A percentile compares a stretch with the other conserved stretches of the same genome.
phyloP scores from a whole-genome alignment of 2,329 filamentous ascomycete genomes.

The Cercospora beticola region DNA sequence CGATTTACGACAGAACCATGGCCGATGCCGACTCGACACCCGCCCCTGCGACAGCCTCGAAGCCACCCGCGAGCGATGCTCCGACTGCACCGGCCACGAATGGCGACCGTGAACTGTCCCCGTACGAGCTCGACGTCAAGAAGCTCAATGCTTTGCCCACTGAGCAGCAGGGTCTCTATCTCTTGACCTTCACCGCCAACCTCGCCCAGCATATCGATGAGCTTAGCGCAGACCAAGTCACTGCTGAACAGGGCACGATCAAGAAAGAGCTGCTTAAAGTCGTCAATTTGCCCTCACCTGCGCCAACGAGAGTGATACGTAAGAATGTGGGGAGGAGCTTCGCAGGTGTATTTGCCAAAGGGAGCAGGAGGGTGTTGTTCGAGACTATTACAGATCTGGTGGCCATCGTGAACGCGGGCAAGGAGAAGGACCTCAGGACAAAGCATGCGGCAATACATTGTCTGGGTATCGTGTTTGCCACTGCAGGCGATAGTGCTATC shows the following conservation, averaged over 20 bases:
- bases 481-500: conserved; percentile 92
- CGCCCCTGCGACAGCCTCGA: conserved; percentile 3
- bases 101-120: conserved; percentile 17
- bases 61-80: conserved; percentile 2
- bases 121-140: conserved; percentile 71
- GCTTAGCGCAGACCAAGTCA: conserved; percentile 76
- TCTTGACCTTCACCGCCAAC: conserved; percentile 83
- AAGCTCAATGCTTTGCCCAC: conserved; percentile 87
- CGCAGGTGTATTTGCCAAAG: conserved; percentile 75
- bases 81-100: conserved; percentile 17
- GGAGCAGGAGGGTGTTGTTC: conserved; percentile 87
- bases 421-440: conserved; percentile 75
- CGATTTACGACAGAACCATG: conserved; percentile 11
- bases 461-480: conserved; percentile 82
- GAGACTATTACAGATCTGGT: conserved; percentile 91
- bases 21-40: conserved; percentile 21
- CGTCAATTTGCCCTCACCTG: conserved; percentile 75
- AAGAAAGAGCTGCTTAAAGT: conserved; percentile 95
- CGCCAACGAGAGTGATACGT: conserved; percentile 82
- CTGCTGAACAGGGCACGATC: conserved; percentile 83
- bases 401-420: conserved; percentile 68
- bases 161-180: conserved; percentile 93
- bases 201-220: conserved; percentile 76
- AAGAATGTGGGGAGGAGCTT: conserved; percentile 86
- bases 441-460: conserved; percentile 88